Base-by-base conservation (phyloP, 2,329 filamentous ascomycete species). In the Diaporthe nobilis region DNA sequence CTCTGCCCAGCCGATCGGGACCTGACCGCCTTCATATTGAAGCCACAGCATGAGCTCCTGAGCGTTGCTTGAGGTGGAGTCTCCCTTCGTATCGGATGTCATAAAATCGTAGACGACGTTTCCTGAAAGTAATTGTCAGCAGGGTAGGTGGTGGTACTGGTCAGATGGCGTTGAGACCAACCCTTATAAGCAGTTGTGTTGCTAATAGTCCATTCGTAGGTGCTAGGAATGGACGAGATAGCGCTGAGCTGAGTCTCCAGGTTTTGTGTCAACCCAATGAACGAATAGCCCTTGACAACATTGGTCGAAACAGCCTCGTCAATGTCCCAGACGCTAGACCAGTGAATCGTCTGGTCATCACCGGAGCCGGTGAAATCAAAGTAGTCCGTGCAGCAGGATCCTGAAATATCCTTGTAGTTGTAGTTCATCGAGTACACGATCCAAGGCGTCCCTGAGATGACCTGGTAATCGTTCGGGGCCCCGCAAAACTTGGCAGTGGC, bases 41-140 rank as follows among this genome's bases (percentile, higher is more conserved):
- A 87, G 82, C 85, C 85, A 87, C 20, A 87, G 84, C 85, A 87
- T 87, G 34, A 86, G 81, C 75, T 87, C 85, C 74, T 86, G 85
- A 0, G 84, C 83, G 7, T 77, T 75, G 44, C 79, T 79, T 25
- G 83, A 85, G 5, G 85, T 86, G 1, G 82, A 85, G 80, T 87
- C 85, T 58, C 84, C 85, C 65, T 85, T 83, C 12, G 82, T 84
- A 77, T 85, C 82, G 25, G 83, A 85, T 8, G 84, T 86, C 83
- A 87, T 86, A 80, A 87, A 86, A 77, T 86, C 85, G 79, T 85
- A 85, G 75, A 82, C 83, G 65, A 86, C 82, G 76, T 86, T 86
- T 73, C 85, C 85, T 79, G 61, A 4, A 9, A 2, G 3, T 5
- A 0, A 3, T 25, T 20, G 42, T 73, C 15, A 73, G 58, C 71